phyloP scores from a whole-genome alignment of 176 grass and related monocot genomes.

The Carex pumila region DNA sequence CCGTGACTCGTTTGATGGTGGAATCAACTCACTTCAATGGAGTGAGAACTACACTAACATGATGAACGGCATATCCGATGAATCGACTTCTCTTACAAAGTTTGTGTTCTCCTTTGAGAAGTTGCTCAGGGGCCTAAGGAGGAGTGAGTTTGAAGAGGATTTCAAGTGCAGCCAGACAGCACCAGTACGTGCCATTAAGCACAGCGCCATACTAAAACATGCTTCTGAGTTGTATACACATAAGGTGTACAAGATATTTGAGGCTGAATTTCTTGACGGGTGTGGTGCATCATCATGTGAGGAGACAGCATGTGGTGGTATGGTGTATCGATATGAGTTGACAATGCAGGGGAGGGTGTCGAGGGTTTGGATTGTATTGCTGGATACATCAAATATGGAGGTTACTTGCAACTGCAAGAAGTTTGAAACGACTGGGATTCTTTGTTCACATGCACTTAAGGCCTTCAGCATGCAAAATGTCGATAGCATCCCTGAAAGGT shows the following conservation, averaged over 20 bases:
- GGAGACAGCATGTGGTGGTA: slow-evolving; percentile 46
- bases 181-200: slow-evolving; percentile 71
- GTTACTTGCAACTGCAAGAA: slow-evolving; percentile 63
- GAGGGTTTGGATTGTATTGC: slow-evolving; percentile 52
- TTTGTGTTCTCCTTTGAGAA: slow-evolving; percentile 68
- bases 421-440: slow-evolving; percentile 71
- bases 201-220: slow-evolving; percentile 74
- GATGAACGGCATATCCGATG: slow-evolving; percentile 66
- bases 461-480: slow-evolving; percentile 73
- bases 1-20: slow-evolving; percentile 75
- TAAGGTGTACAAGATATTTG: slow-evolving; percentile 80
- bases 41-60: slow-evolving; percentile 64
- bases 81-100: slow-evolving; percentile 60
- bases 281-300: slow-evolving; percentile 69
- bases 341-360: slow-evolving; percentile 75
- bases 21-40: slow-evolving; percentile 71
- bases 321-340: slow-evolving; percentile 57
- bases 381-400: slow-evolving; percentile 68
- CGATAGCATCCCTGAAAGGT: slow-evolving; percentile 61
- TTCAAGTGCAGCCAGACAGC: slow-evolving; percentile 75
- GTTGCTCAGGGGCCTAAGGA: slow-evolving; percentile 48
- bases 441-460: slow-evolving; percentile 78
- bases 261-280: slow-evolving; percentile 70
- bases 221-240: slow-evolving; percentile 64
- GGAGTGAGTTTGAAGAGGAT: slow-evolving; percentile 77